phyloP scores from a whole-genome alignment of 2,329 filamentous ascomycete species.

The Colletotrichum gigasporum region DNA sequence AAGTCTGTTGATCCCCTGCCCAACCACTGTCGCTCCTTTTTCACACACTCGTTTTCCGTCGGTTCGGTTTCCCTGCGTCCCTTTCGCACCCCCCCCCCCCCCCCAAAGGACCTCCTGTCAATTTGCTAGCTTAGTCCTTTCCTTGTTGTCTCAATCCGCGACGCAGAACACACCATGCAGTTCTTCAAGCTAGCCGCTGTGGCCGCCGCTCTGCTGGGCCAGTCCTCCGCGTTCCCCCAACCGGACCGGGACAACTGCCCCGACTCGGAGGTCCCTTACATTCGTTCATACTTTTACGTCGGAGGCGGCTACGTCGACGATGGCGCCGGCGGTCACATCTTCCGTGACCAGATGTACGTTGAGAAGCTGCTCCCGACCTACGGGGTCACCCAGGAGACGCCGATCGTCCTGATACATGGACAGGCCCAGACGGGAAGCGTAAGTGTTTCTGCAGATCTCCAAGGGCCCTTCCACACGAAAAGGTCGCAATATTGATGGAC shows the following conservation, averaged over 20 bases:
- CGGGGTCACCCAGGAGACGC: conserved; percentile 37
- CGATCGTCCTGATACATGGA: conserved; percentile 55
- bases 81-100: background rate
- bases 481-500: conserved; percentile 3
- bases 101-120: background rate
- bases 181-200: conserved; percentile 22
- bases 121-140: background rate
- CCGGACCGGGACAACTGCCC: background rate
- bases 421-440: conserved; percentile 51
- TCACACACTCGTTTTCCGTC: conserved; percentile 2
- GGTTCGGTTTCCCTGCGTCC: conserved; percentile 5
- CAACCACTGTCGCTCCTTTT: conserved; percentile 26
- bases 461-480: background rate
- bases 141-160: conserved; percentile 5
- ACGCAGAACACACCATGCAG: conserved; percentile 22
- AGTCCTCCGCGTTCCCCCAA: conserved; percentile 8
- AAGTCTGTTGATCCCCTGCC: conserved; percentile 22
- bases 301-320: conserved; percentile 47
- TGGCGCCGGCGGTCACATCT: conserved; percentile 40
- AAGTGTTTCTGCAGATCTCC: conserved; percentile 31
- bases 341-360: conserved; percentile 61
- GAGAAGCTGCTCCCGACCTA: conserved; percentile 53
- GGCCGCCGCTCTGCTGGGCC: conserved; percentile 22
- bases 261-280: conserved; percentile 31
- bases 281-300: conserved; percentile 45